Evolutionary conservation across 1,284 basidiomycete species (phyloP).

Genomic region (Paramarasmius palmivorus): DNA sequence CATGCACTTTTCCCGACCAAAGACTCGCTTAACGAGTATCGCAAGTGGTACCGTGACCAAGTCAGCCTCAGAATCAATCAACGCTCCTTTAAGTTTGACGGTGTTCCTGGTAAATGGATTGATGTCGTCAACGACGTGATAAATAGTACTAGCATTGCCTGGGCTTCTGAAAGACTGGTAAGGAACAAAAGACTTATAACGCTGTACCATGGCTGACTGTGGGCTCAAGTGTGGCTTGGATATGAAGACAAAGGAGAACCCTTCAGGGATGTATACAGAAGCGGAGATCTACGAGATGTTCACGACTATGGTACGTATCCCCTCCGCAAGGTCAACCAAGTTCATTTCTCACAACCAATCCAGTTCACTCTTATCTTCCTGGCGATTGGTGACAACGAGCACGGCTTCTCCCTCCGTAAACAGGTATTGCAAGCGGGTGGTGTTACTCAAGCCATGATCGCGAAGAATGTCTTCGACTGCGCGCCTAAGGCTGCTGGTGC

Average conservation of each 20-base stretch:
- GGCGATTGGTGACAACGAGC: constrained; percentile 34
- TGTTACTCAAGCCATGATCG: constrained; percentile 33
- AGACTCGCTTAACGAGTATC: constrained; percentile 29
- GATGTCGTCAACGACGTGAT: constrained; percentile 66
- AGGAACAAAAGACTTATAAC: too few species aligned
- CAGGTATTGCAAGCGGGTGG: constrained; percentile 30
- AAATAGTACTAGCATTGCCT: constrained; percentile 52
- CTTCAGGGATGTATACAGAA: constrained; percentile 52
- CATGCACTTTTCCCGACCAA: constrained; percentile 37
- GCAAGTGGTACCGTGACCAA: constrained; percentile 29
- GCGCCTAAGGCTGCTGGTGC: constrained; percentile 22
- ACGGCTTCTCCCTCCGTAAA: constrained; percentile 29
- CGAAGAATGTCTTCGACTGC: constrained; percentile 33
- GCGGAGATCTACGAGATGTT: constrained; percentile 56
- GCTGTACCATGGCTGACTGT: not conserved
- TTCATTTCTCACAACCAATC: not conserved
- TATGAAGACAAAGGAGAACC: constrained; percentile 56
- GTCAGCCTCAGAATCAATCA: constrained; percentile 27
- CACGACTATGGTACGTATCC: constrained; percentile 35
- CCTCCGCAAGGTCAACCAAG: not conserved
- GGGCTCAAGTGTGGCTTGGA: constrained; percentile 49
- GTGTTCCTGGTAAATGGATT: constrained; percentile 43
- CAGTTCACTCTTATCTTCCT: constrained; percentile 30
- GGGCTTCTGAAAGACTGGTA: constrained; percentile 54
- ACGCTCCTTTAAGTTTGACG: constrained; percentile 32